Evolutionary conservation across 208 protist genomes (phyloP).

Genomic region (Trypanosoma scelopori): DNA sequence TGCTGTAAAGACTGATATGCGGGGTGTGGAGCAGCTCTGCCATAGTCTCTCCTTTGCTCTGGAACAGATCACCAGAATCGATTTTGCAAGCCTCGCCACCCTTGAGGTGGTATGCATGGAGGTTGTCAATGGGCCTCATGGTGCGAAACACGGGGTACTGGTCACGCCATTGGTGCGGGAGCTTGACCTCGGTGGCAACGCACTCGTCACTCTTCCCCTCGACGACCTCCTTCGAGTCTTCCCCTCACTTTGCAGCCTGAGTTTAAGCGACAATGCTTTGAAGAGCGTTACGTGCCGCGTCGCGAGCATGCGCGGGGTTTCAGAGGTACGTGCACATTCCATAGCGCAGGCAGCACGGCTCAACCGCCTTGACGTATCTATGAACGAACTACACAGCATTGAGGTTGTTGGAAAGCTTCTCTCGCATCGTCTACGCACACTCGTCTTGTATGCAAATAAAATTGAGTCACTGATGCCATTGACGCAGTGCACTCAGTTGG

Average conservation of each 20-base stretch:
- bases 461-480: constrained; percentile 51
- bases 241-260: constrained; percentile 37
- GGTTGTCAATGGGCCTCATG: not conserved
- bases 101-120: constrained; percentile 18
- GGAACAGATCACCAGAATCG: constrained; percentile 48
- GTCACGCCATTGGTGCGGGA: constrained; percentile 32
- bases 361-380: constrained; percentile 50
- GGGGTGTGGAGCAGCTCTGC: constrained; percentile 44
- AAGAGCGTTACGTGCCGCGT: constrained; percentile 3
- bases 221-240: constrained; percentile 52
- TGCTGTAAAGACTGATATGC: constrained; percentile 29
- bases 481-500: constrained; percentile 40
- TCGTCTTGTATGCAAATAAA: constrained; percentile 44
- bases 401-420: constrained; percentile 40
- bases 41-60: constrained; percentile 55
- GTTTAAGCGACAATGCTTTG: constrained; percentile 47
- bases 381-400: constrained; percentile 45
- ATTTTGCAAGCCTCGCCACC: constrained; percentile 34
- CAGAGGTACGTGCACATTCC: constrained; percentile 54
- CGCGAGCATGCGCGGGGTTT: constrained; percentile 45
- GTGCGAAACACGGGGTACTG: constrained; percentile 4
- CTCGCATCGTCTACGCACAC: constrained; percentile 30
- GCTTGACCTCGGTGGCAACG: constrained; percentile 77
- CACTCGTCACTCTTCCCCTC: constrained; percentile 37
- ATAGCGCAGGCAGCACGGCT: constrained; percentile 37